Evolutionary conservation across 208 protist species (phyloP), one percentile per base, ranked within the genome.

Genomic region (Crithidia brevicula): DNA sequence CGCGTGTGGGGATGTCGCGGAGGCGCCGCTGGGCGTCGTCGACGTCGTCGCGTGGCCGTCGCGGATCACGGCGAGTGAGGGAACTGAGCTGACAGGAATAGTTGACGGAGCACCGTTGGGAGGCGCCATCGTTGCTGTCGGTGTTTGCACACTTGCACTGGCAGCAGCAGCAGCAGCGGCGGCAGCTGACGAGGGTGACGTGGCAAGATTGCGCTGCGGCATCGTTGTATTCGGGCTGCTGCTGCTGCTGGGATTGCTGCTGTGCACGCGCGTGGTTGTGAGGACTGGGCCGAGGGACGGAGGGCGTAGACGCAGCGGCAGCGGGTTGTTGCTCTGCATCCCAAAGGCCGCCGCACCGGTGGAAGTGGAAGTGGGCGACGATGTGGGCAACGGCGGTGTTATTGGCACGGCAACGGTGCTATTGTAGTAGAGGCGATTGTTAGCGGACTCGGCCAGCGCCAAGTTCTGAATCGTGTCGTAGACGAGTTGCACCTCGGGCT

Each of bases 391-490:
- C 31, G 47, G 61, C 30, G 67, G 15, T 28, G 50, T 31, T 25
- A 76, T 49, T 13, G 74, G 74, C 3, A 54, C 74, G n/a, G 60
- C 65, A 1, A 77, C 49, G 11, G 70, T 72, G 49, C 34, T 72
- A 49, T 77, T 72, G 76, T 77, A 82, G 54, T 77, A 65, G 58
- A 72, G 68, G 42, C 72, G 61, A 40, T 60, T 75, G 46, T 66
- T 79, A n/a, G 72, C 72, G 9, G 70, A 81, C 57, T 81, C 77
- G 20, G 79, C 70, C 51, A 69, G 67, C 40, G 80, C 65, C 8
- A 89, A 66, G 40, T 66, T 72, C 38, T 74, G 77, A 22, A 96
- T 82, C 4, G 72, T 81, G 20, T 94, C 80, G 68, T 96, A 97
- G 36, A 92, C 62, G 5, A 78, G 22, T 64, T 92, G 82, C 59